Base-by-base conservation (phyloP, 2,329 filamentous ascomycete genomes). In the Cordyceps farinosa region DNA sequence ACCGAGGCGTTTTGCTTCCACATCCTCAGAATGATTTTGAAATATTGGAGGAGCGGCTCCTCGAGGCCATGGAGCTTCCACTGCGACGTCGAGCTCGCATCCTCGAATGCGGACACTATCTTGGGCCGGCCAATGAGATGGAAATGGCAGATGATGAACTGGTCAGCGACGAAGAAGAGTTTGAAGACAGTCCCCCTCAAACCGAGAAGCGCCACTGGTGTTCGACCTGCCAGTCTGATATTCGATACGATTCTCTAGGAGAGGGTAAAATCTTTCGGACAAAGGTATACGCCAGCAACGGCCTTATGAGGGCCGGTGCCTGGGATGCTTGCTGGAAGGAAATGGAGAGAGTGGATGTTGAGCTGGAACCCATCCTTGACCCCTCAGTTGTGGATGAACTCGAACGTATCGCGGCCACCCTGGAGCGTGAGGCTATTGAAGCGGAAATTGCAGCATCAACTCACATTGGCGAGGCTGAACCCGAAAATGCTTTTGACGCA, bases 301-400 rank as follows among this genome's bases (percentile, higher is more conserved):
- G 95, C 0, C 79, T 98, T 54, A 96, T 99, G 91, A 86, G 88
- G 64, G 88, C 91, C 5, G 92, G 92, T 0, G 94, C 95, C 0
- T 99, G 95, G 95, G 86, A 86, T 5, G 93, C 93, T 2, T 94
- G 91, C 64, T 99, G 94, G 94, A 90, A 87, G 69, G 94, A 98
- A 76, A 99, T 99, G 95, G 95, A 99, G 77, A 86, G 94, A n/a
- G 91, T 98, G 0, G 95, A 99, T 71, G 91, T 96, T 1, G 94
- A 98, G 75, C 86, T 99, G 59, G 86, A 90, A 69, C 90, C 95
- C 3, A 84, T 88, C 70, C 82, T 92, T 11, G 84, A 87, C 22
- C 74, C 84, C 0, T 76, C 80, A 1, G 72, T 89, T 13, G 82
- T 87, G 61, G 81, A 82, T 22, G 85, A 87, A 67, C 77, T 92